Conservation (phyloP, 345 rosid genomes). For the Crucihimalaya himalaica region DNA sequence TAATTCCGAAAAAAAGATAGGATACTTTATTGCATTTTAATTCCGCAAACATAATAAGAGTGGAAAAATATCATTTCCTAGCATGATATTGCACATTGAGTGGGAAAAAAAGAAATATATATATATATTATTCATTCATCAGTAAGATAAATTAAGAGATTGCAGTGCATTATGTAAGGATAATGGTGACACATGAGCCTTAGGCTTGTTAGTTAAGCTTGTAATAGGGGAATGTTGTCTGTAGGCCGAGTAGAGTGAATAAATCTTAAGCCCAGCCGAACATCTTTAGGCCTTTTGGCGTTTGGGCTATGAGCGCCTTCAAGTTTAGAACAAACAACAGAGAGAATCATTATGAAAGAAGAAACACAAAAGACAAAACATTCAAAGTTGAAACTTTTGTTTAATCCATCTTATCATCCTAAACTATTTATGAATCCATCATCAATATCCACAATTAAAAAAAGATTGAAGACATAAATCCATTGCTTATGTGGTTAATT, state of each 20-base stretch:
- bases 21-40: background rate
- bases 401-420: slow-evolving; percentile 11
- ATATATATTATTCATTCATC: background rate
- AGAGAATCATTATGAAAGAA: background rate
- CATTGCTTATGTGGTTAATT: slow-evolving; percentile 31
- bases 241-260: background rate
- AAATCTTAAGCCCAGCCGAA: background rate
- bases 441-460: background rate
- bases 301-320: slow-evolving; percentile 8
- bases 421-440: slow-evolving; percentile 11
- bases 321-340: background rate
- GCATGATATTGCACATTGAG: background rate
- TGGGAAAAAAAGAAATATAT: background rate
- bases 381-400: slow-evolving; percentile 2
- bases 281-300: background rate
- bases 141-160: background rate
- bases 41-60: background rate
- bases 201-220: background rate
- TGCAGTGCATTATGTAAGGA: background rate
- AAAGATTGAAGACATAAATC: slow-evolving; percentile 21
- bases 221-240: background rate
- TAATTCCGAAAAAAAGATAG: no score
- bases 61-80: no score
- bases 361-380: background rate
- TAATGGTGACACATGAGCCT: background rate